Evolutionary conservation across 2,329 filamentous ascomycete genomes (phyloP), one percentile per base, ranked within the genome.

Genomic region (Fonsecaea pugnacius): DNA sequence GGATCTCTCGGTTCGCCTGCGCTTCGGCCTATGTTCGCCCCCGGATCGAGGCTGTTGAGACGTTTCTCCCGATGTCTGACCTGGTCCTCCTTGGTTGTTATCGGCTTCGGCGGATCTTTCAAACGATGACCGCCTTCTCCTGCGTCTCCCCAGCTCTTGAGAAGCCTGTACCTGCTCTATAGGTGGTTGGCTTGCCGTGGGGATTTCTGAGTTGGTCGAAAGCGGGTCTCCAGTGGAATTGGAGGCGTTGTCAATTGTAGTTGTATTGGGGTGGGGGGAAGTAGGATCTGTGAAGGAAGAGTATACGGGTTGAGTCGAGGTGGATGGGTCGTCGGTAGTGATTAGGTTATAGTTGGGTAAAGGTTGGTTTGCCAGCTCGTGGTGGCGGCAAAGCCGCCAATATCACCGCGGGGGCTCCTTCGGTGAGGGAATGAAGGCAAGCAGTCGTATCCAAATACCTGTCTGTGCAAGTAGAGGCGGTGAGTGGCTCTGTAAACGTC

Each of bases 341-440:
- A 83, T 81, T 84, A 84, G 85, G 84, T 85, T 81, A 78, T 79
- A 77, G 76, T 79, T 78, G 76, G 79, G 80, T 78, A 84, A 80
- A 76, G 75, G 81, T 82, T 87, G 84, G 86, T 89, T 84, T 84
- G 89, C 89, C 89, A 91, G 89, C 84, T 87, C 88, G 87, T 87
- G 80, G 78, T 78, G 79, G 80, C 79, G 81, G 83, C 79, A 79
- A 67, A 75, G 78, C 77, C 81, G 72, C 73, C 69, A 32, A 48
- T 63, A 58, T 69, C 66, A 65, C 64, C 52, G 61, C 62, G 57
- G 66, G 53, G 66, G 50, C 58, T 58, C 40, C 46, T 32, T 50
- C 16, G 16, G 33, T 36, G 8, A 18, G 32, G 46, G 18, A 59
- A 48, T 9, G 24, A 32, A 36, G 33, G 36, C 32, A 36, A n/a